A percentile compares a stretch with the other conserved stretches of the same genome.
Conservation (phyloP, 2,329 filamentous ascomycete species). For the Stemphylium lycopersici region DNA sequence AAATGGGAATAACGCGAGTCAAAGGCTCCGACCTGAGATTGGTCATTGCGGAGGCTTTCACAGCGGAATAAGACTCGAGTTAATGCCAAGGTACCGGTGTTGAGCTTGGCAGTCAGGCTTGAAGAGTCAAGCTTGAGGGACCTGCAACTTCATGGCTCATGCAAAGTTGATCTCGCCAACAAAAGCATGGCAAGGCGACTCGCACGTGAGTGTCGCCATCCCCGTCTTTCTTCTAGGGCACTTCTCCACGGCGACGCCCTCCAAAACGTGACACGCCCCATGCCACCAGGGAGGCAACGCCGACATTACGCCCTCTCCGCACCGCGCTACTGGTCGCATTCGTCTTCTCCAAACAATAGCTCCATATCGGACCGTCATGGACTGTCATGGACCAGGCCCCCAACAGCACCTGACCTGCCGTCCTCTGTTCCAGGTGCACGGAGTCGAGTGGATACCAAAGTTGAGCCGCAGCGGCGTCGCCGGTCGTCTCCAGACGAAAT, state of each 20-base stretch:
- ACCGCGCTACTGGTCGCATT: not conserved
- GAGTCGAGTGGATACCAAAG: conserved; percentile 1
- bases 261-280: not conserved
- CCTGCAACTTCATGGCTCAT: not conserved
- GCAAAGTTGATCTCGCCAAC: too few relatives aligned
- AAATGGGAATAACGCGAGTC: not conserved
- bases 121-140: conserved; percentile 4
- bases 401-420: conserved; percentile 5
- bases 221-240: not conserved
- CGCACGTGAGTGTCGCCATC: not conserved
- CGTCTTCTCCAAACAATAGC: not conserved
- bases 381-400: not conserved
- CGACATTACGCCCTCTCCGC: not conserved
- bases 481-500: conserved; percentile 2
- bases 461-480: conserved; percentile 14
- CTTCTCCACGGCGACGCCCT: not conserved
- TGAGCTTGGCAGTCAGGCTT: conserved; percentile 6
- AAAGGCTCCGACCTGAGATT: conserved; percentile 2
- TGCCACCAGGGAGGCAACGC: not conserved
- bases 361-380: not conserved
- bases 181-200: not conserved
- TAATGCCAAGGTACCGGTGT: conserved; percentile 6
- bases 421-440: not conserved
- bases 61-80: not conserved
- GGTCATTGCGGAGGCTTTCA: not conserved